Evolutionary conservation across 441 rosid genomes (phyloP).

Genomic region (Eruca vesicaria): DNA sequence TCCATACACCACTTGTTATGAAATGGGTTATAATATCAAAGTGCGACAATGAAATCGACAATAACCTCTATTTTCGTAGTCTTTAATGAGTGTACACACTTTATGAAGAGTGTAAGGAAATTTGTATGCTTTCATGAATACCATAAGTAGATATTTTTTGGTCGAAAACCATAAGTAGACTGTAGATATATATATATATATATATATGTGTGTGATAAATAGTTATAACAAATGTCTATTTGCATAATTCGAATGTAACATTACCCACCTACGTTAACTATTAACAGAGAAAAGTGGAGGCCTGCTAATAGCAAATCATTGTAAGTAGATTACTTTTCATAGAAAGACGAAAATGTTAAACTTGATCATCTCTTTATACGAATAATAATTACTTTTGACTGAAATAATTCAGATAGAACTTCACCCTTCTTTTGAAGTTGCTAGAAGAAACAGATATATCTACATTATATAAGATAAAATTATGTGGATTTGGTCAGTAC

Average conservation of each 20-base stretch:
- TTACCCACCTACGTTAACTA: slow-evolving; percentile 8
- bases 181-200: neutral
- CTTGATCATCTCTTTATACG: slow-evolving; percentile 18
- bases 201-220: neutral
- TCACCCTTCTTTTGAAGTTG: slow-evolving; percentile 12
- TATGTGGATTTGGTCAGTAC: slow-evolving; percentile 12
- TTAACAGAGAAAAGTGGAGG: slow-evolving; percentile 20
- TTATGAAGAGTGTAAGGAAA: slow-evolving; percentile 3
- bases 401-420: slow-evolving; percentile 18
- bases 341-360: slow-evolving; percentile 32
- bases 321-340: slow-evolving; percentile 20
- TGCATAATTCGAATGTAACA: neutral
- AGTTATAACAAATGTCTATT: neutral
- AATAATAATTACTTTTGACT: slow-evolving; percentile 29
- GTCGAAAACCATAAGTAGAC: too few relatives aligned
- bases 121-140: neutral
- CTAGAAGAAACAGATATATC: slow-evolving; percentile 7
- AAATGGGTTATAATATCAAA: slow-evolving; percentile 26
- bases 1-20: slow-evolving; percentile 27
- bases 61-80: slow-evolving; percentile 27
- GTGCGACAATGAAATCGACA: slow-evolving; percentile 36
- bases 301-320: slow-evolving; percentile 31
- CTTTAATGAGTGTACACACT: slow-evolving; percentile 37
- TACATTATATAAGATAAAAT: neutral
- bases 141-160: neutral